These are phyloP conservation scores for Solanum appendiculatum DNA, from an alignment of 257 asterid species.

Conservation along the genomic window DNA sequence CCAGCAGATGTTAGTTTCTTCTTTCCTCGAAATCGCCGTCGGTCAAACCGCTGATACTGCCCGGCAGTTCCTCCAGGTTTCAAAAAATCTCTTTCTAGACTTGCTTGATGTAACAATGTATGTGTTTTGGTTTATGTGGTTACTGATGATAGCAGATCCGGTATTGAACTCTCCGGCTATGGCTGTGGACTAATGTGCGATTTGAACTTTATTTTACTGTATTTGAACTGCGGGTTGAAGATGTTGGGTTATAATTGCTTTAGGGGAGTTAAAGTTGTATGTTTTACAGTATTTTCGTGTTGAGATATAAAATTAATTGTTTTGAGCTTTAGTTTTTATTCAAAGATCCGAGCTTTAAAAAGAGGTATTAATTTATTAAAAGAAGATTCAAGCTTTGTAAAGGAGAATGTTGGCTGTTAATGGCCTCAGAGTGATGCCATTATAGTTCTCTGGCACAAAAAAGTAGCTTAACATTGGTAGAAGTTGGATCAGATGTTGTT, in stretches of 20 bases:
- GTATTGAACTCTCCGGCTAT: neutral
- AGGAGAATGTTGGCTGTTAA: neutral
- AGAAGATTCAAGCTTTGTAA: neutral
- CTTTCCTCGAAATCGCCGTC: constrained; percentile 79
- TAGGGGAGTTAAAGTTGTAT: neutral
- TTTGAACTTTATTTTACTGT: neutral
- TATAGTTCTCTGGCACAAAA: neutral
- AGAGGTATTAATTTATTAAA: neutral
- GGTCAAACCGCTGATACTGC: constrained; percentile 82
- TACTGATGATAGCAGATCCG: neutral
- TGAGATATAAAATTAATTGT: neutral
- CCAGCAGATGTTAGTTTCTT: constrained; percentile 57
- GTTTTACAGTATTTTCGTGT: neutral
- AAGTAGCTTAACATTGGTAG: neutral
- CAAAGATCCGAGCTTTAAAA: neutral
- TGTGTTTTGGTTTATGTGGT: neutral
- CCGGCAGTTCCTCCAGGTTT: constrained; percentile 82
- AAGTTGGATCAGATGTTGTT: neutral
- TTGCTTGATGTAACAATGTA: neutral
- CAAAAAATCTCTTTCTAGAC: neutral
- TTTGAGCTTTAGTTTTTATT: neutral
- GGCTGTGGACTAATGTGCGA: neutral
- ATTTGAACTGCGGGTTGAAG: neutral
- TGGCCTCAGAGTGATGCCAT: neutral
- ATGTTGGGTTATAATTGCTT: neutral